Evolutionary conservation across 1,139 yeast genomes (phyloP).

Genomic region (Debaryomyces sp.): DNA sequence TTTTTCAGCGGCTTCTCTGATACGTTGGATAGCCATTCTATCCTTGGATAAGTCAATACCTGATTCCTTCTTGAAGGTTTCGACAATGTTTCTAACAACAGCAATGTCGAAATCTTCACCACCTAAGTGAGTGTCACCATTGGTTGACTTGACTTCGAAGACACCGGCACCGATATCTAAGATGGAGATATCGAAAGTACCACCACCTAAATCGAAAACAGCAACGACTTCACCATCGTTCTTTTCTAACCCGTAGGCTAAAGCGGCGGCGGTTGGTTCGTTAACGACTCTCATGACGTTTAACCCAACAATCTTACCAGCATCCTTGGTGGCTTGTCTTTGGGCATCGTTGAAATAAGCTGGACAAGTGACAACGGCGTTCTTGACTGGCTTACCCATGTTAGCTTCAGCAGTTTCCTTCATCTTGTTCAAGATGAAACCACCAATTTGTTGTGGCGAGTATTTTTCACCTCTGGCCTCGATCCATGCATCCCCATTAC

Average conservation of each 20-base stretch:
- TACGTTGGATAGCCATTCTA: constrained; percentile 99
- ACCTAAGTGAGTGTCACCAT: constrained; percentile 90
- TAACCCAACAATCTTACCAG: constrained; percentile 96
- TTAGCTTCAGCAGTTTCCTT: constrained; percentile 92
- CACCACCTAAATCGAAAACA: constrained; percentile 88
- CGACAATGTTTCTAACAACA: constrained; percentile 85
- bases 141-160: constrained; percentile 84
- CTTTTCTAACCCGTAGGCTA: constrained; percentile 95
- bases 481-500: constrained; percentile 95
- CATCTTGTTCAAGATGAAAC: constrained; percentile 88
- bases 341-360: constrained; percentile 98
- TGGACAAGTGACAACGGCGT: constrained; percentile 91
- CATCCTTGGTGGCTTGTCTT: constrained; percentile 98
- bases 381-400: constrained; percentile 74
- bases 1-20: constrained; percentile 99
- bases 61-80: constrained; percentile 87
- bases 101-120: constrained; percentile 93
- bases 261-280: constrained; percentile 99
- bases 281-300: constrained; percentile 96
- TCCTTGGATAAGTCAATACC: constrained; percentile 89
- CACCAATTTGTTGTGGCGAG: constrained; percentile 94
- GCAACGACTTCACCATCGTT: constrained; percentile 70
- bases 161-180: constrained; percentile 87
- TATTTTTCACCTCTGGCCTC: constrained; percentile 89
- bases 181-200: constrained; percentile 85